Percentiles rank a stretch among this genome's conserved stretches.
Evolutionary conservation across 257 asterid genomes (phyloP).

Genomic region (Solanum chmielewskii): DNA sequence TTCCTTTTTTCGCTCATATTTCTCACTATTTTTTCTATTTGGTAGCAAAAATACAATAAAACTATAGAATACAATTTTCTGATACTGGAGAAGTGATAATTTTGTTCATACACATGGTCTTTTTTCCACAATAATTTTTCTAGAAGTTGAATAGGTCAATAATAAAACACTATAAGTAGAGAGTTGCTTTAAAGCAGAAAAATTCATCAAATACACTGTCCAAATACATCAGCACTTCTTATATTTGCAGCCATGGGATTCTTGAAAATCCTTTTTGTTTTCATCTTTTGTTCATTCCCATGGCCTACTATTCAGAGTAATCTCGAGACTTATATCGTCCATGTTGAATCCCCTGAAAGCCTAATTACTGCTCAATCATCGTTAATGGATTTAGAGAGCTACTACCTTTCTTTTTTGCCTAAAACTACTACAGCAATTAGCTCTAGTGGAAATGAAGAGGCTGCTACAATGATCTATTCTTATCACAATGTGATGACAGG

Average conservation of each 20-base stretch:
- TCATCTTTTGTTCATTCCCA: not conserved
- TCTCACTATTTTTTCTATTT: no score
- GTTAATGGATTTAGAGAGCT: no score
- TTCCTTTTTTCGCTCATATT: no score
- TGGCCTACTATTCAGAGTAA: not conserved
- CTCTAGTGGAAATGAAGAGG: no score
- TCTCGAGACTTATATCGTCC: conserved; percentile 29
- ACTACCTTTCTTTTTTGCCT: no score
- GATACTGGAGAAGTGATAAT: no score
- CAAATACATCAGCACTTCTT: not conserved
- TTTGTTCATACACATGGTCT: no score
- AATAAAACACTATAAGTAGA: not conserved
- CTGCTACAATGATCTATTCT: not conserved
- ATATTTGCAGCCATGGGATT: not conserved
- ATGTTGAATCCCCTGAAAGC: conserved; percentile 3
- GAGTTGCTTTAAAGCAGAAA: not conserved
- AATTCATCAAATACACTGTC: not conserved
- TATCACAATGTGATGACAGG: conserved; percentile 12
- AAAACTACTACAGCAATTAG: no score
- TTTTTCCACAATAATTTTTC: no score
- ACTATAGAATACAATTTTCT: no score
- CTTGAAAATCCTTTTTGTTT: not conserved
- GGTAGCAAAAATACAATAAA: no score
- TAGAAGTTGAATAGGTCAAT: no score
- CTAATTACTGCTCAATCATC: not conserved